Conservation (phyloP, 208 protist genomes). For the Crithidia brevicula region DNA sequence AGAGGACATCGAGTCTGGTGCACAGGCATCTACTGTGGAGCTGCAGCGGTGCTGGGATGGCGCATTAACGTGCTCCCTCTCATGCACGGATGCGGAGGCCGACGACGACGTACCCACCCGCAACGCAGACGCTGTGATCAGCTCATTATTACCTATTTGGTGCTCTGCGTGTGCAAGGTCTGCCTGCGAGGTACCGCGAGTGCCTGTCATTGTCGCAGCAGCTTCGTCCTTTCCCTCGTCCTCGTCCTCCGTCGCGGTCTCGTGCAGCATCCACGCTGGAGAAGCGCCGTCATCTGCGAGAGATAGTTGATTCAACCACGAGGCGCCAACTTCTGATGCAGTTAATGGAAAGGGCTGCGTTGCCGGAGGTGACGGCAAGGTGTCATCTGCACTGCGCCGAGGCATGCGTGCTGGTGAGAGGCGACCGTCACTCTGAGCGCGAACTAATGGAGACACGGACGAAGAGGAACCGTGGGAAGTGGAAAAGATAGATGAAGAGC, state of each 20-base stretch:
- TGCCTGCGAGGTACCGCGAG: too few relatives aligned
- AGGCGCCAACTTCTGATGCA: background rate
- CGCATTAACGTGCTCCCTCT: too few relatives aligned
- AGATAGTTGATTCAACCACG: background rate
- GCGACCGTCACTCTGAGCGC: too few relatives aligned
- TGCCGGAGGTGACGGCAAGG: constrained; percentile 13
- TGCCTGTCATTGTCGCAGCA: too few relatives aligned
- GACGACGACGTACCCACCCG: too few relatives aligned
- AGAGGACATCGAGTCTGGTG: too few relatives aligned
- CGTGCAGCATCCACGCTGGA: constrained; percentile 17
- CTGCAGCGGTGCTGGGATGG: too few relatives aligned
- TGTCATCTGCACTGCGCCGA: constrained; percentile 12
- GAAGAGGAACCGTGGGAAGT: background rate
- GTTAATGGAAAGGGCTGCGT: background rate
- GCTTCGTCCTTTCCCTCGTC: background rate
- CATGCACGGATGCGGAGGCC: too few relatives aligned
- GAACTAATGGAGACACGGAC: background rate
- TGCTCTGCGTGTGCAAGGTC: too few relatives aligned
- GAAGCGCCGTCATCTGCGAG: background rate
- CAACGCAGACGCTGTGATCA: too few relatives aligned
- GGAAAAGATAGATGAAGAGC: background rate
- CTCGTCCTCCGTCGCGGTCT: background rate
- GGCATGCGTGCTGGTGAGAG: background rate
- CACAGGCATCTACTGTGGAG: too few relatives aligned
- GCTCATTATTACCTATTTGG: too few relatives aligned